Evolutionary conservation across 148 eudicot species (phyloP).

Genomic region (Rhododendron griersonianum): DNA sequence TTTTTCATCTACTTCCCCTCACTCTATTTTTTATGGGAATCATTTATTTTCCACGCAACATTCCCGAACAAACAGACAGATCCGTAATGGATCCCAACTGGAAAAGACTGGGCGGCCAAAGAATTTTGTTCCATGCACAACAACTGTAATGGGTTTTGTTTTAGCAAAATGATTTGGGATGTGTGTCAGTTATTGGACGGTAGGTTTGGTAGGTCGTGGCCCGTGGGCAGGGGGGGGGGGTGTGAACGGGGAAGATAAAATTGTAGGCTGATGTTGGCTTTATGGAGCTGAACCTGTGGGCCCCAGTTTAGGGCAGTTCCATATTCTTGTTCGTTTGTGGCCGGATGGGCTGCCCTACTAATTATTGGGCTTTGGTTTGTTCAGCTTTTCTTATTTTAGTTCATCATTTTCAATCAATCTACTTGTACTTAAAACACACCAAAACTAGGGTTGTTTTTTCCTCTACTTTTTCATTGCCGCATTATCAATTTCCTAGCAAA

Average conservation of each 20-base stretch:
- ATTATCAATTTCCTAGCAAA: not conserved
- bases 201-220: slow-evolving; percentile 4
- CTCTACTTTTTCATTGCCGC: not conserved
- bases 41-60: too few species aligned
- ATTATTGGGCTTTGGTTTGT: slow-evolving; percentile 14
- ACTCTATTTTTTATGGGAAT: too few species aligned
- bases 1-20: too few species aligned
- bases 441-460: too few species aligned
- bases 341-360: not conserved
- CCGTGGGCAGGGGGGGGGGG: not conserved
- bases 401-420: too few species aligned
- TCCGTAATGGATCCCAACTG: not conserved
- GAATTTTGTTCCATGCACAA: not conserved
- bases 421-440: too few species aligned
- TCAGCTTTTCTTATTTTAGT: not conserved
- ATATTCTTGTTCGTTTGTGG: not conserved
- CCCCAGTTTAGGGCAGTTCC: not conserved
- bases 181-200: slow-evolving; percentile 6
- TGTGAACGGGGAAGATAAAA: not conserved
- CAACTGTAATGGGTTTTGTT: not conserved
- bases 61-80: too few species aligned
- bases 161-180: not conserved
- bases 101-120: not conserved
- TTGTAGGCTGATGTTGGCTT: not conserved
- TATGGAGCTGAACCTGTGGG: not conserved